Conservation (phyloP, 305 asterid genomes). For the Solanum aculeatissimum region DNA sequence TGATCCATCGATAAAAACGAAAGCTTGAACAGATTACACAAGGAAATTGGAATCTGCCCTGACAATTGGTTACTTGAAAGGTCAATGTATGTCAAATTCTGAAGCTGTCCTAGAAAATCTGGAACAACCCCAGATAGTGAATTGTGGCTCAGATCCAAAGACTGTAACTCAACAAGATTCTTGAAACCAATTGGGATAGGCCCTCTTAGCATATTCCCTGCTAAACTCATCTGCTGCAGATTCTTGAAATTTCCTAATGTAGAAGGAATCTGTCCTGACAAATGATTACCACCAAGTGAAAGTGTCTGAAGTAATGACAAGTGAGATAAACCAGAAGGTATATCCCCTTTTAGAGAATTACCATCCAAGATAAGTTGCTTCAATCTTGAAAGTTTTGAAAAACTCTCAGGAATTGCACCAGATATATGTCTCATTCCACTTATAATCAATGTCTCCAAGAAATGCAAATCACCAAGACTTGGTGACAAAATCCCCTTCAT, state of each 20-base stretch:
- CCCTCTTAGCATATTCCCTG: slow-evolving; percentile 42
- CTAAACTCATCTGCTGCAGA: slow-evolving; percentile 48
- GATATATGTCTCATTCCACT: slow-evolving; percentile 65
- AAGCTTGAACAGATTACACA: slow-evolving; percentile 33
- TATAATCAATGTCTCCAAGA: slow-evolving; percentile 55
- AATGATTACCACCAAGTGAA: slow-evolving; percentile 50
- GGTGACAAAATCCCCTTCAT: slow-evolving; percentile 80
- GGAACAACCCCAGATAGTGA: slow-evolving; percentile 60
- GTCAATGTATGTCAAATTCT: slow-evolving; percentile 46
- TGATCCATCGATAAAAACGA: slow-evolving; percentile 69
- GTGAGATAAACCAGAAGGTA: slow-evolving; percentile 45
- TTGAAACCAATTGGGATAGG: slow-evolving; percentile 33
- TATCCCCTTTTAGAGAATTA: slow-evolving; percentile 46
- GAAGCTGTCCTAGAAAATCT: slow-evolving; percentile 41
- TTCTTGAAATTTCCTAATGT: slow-evolving; percentile 36
- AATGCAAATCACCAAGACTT: slow-evolving; percentile 42
- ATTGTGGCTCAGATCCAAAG: slow-evolving; percentile 65
- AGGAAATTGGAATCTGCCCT: slow-evolving; percentile 50
- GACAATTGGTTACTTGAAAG: slow-evolving; percentile 56
- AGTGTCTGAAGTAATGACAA: slow-evolving; percentile 43
- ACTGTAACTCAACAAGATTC: slow-evolving; percentile 25
- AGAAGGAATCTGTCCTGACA: slow-evolving; percentile 56
- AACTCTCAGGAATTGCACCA: slow-evolving; percentile 46
- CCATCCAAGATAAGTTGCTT: slow-evolving; percentile 72
- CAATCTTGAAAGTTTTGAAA: slow-evolving; percentile 48